A percentile compares a stretch with the other conserved stretches of the same genome.
Evolutionary conservation across 495 filamentous ascomycete species (phyloP).

Genomic region (Hypoxylon fragiforme): DNA sequence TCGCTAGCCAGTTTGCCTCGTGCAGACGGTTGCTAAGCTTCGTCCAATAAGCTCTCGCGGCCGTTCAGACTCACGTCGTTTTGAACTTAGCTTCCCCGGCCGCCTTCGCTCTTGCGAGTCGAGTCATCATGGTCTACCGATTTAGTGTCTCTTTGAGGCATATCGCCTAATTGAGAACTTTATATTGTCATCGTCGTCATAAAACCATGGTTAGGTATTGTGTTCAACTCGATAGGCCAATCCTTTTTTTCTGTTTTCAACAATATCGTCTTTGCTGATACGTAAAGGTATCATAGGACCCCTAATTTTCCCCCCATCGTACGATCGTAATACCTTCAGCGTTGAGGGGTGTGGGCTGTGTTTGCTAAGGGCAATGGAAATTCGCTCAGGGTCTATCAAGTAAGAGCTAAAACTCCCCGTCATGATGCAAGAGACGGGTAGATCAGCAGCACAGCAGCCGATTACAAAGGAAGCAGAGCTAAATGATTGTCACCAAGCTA

Average conservation of each 20-base stretch:
- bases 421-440: constrained; percentile 19
- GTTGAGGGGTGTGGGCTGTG: background rate
- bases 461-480: constrained; percentile 8
- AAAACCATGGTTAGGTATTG: background rate
- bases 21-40: constrained; percentile 5
- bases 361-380: background rate
- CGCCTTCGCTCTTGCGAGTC: constrained; percentile 7
- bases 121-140: no score
- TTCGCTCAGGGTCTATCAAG: no score
- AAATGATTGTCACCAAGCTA: constrained; percentile 12
- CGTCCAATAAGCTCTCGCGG: background rate
- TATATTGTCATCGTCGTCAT: constrained; percentile 12
- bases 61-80: constrained; percentile 6
- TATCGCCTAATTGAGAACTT: background rate
- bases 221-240: background rate
- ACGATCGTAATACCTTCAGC: no score
- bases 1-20: constrained; percentile 2
- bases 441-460: constrained; percentile 12
- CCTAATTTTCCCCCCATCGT: no score
- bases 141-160: constrained; percentile 2
- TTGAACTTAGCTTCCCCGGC: background rate
- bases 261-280: constrained; percentile 5
- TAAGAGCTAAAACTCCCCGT: constrained; percentile 1
- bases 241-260: background rate
- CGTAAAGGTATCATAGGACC: constrained; percentile 9